Conservation (phyloP, 2,329 filamentous ascomycete genomes). For the Aphanoascus verrucosus region DNA sequence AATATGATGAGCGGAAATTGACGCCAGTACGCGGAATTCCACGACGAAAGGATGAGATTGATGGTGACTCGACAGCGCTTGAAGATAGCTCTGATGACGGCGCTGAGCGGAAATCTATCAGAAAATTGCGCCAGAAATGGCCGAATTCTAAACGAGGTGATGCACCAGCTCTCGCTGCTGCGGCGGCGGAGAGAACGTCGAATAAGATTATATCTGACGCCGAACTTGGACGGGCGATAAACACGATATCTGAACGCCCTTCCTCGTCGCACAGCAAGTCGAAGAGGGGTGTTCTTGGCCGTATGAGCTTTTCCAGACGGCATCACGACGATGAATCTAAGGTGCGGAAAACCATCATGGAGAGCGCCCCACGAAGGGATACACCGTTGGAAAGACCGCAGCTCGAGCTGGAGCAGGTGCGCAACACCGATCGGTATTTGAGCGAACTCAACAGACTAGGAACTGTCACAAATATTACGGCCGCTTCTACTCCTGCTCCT, state of each 20-base stretch:
- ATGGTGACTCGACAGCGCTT: constrained; percentile 53
- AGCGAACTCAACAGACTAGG: constrained; percentile 4
- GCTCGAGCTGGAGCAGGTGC: constrained; percentile 36
- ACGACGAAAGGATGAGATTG: constrained; percentile 46
- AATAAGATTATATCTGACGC: constrained; percentile 35
- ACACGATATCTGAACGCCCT: constrained; percentile 27
- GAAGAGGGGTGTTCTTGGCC: constrained; percentile 25
- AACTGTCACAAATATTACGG: background rate
- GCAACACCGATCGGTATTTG: constrained; percentile 18
- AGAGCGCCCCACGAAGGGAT: constrained; percentile 52
- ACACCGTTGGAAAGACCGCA: constrained; percentile 50
- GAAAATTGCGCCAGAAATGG: constrained; percentile 20
- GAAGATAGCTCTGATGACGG: constrained; percentile 51
- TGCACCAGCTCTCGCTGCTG: constrained; percentile 12
- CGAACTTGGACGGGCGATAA: constrained; percentile 35
- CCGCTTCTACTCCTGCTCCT: constrained; percentile 19
- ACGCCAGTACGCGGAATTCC: constrained; percentile 52
- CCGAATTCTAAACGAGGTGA: constrained; percentile 15
- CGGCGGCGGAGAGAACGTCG: constrained; percentile 1
- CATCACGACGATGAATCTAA: constrained; percentile 26
- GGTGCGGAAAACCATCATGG: constrained; percentile 45
- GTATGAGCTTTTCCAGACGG: constrained; percentile 22
- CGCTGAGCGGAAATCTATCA: constrained; percentile 19
- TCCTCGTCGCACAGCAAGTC: constrained; percentile 21
- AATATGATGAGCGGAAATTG: constrained; percentile 39